Evolutionary conservation across 768 basidiomycete genomes (phyloP).

Genomic region (Collybiopsis confluens): DNA sequence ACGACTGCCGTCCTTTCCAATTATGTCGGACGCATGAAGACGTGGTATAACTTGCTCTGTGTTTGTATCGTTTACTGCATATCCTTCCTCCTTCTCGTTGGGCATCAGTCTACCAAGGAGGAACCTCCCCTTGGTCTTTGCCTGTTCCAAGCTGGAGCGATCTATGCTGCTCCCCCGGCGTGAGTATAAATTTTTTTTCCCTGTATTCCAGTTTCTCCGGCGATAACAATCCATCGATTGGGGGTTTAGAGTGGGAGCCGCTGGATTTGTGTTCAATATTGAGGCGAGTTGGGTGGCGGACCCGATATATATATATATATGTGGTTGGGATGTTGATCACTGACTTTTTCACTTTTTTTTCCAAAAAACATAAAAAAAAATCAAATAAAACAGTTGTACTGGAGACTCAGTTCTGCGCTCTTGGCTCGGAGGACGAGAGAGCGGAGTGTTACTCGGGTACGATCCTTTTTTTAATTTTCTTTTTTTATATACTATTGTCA

Average conservation of each 20-base stretch:
- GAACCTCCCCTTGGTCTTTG: slow-evolving; percentile 2
- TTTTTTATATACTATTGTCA: background rate
- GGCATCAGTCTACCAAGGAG: background rate
- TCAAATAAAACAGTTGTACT: no score
- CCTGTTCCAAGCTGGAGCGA: background rate
- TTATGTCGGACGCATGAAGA: slow-evolving; percentile 1
- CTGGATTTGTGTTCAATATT: background rate
- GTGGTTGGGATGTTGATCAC: no score
- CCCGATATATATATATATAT: background rate
- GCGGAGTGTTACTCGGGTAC: background rate
- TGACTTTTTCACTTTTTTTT: background rate
- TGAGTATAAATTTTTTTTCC: background rate
- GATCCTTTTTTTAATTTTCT: background rate
- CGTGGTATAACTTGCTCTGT: background rate
- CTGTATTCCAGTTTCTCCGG: background rate
- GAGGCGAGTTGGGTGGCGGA: background rate
- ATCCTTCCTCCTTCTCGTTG: slow-evolving; percentile 4
- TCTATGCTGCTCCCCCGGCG: slow-evolving; percentile 6
- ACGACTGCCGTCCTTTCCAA: background rate
- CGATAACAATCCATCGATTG: no score
- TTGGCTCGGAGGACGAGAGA: background rate
- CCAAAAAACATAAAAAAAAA: no score
- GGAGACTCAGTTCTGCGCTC: background rate
- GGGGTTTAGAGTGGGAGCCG: background rate
- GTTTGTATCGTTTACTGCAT: background rate